These are phyloP conservation scores for Citrus medica DNA, from an alignment of 345 rosid genomes.

Conservation along the genomic window DNA sequence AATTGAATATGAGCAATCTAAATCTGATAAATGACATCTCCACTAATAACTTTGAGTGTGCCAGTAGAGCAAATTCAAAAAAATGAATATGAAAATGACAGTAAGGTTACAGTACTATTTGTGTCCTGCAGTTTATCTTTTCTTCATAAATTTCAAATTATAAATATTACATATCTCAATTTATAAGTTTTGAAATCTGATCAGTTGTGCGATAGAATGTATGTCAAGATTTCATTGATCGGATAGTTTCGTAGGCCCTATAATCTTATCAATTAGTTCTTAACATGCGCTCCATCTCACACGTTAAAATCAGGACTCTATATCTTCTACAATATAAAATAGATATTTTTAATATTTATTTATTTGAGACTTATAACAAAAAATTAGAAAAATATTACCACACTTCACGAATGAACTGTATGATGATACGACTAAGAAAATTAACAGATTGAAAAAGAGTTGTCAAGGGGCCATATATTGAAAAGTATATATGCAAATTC, in stretches of 20 bases:
- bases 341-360: no score
- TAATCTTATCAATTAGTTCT: no score
- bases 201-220: fast-evolving
- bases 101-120: background rate
- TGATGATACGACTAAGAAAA: no score
- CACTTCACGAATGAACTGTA: no score
- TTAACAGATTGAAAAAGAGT: background rate
- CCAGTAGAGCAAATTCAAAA: constrained; percentile 3
- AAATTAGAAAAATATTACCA: background rate
- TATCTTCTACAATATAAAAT: no score
- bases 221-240: no score
- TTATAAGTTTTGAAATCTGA: no score
- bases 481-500: background rate
- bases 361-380: background rate
- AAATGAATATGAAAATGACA: background rate
- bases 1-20: background rate
- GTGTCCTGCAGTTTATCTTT: background rate
- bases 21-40: background rate
- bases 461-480: constrained; percentile 15
- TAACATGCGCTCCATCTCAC: no score
- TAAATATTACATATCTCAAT: background rate
- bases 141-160: no score
- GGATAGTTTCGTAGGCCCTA: no score
- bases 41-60: background rate
- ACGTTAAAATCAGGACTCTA: no score